A percentile compares a stretch with the other conserved stretches of the same genome.
Evolutionary conservation across 2,329 filamentous ascomycete species (phyloP).

Genomic region (Monilinia polystroma): DNA sequence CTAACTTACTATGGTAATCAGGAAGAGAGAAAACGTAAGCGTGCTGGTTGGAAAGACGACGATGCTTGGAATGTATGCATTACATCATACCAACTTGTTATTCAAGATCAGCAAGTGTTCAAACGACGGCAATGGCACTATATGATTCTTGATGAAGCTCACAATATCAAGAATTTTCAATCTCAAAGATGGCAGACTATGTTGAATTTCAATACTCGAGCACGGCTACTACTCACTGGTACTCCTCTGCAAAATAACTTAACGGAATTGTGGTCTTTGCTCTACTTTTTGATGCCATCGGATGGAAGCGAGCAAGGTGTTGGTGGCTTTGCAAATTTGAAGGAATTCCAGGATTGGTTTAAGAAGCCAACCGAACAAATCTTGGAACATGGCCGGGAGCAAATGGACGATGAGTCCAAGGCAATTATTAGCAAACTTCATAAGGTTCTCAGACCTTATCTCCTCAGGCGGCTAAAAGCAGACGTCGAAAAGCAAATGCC

Average conservation of each 20-base stretch:
- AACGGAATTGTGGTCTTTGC: conserved; percentile 91
- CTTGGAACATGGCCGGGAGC: conserved; percentile 86
- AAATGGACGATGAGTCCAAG: conserved; percentile 91
- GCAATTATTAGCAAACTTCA: conserved; percentile 91
- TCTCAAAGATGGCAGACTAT: conserved; percentile 96
- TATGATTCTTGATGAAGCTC: conserved; percentile 95
- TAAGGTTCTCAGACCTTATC: conserved; percentile 87
- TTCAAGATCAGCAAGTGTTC: conserved; percentile 92
- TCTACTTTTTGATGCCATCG: conserved; percentile 95
- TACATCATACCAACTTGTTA: conserved; percentile 93
- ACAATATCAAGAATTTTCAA: conserved; percentile 99
- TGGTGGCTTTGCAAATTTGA: conserved; percentile 89
- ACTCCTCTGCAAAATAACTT: conserved; percentile 97
- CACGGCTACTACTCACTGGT: conserved; percentile 83
- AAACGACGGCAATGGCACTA: conserved; percentile 94
- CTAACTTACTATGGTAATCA: conserved; percentile 94
- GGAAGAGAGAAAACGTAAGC: conserved; percentile 87
- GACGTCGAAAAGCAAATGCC: conserved; percentile 99
- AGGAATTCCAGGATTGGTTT: conserved; percentile 95
- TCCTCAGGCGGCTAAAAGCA: conserved; percentile 85
- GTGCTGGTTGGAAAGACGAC: conserved; percentile 89
- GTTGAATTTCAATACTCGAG: conserved; percentile 87
- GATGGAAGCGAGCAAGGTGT: conserved; percentile 70
- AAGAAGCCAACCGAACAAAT: conserved; percentile 95
- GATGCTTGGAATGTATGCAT: conserved; percentile 97